A percentile compares a stretch with the other conserved stretches of the same genome.
These are phyloP conservation scores for Tylopilus sp. DNA, from an alignment of 768 basidiomycete species.

Conservation along the genomic window DNA sequence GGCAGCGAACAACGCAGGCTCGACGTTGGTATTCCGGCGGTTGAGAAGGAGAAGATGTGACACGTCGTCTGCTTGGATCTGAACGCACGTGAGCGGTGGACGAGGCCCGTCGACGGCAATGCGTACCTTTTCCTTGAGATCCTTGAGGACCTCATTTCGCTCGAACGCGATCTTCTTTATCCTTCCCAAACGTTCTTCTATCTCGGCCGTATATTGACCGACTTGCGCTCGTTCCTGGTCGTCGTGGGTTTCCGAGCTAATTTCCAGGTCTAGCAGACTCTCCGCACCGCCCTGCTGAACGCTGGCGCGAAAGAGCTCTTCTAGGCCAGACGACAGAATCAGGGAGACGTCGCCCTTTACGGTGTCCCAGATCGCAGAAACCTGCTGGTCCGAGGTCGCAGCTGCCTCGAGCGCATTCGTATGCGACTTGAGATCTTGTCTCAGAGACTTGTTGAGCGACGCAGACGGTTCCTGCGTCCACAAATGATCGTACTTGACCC, in stretches of 20 bases:
- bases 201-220: conserved; percentile 60
- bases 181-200: conserved; percentile 74
- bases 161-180: conserved; percentile 84
- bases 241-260: conserved; percentile 57
- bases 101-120: neutral
- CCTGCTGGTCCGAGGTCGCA: conserved; percentile 72
- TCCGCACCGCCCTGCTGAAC: conserved; percentile 37
- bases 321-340: conserved; percentile 56
- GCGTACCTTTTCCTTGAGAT: conserved; percentile 90
- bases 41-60: conserved; percentile 92
- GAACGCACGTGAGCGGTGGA: neutral
- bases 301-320: conserved; percentile 60
- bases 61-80: conserved; percentile 96
- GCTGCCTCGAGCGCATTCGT: conserved; percentile 72
- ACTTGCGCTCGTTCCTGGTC: conserved; percentile 69
- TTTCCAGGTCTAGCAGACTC: conserved; percentile 72
- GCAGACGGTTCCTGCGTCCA: conserved; percentile 89
- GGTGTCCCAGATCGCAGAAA: conserved; percentile 66
- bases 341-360: conserved; percentile 62
- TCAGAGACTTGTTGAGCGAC: conserved; percentile 60
- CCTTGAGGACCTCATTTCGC: conserved; percentile 82
- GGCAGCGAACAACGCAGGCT: conserved; percentile 84
- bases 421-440: conserved; percentile 80
- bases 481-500: conserved; percentile 81
- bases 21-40: conserved; percentile 76